Conservation (phyloP, 2,329 filamentous ascomycete genomes). For the Diaporthe ampelina region DNA sequence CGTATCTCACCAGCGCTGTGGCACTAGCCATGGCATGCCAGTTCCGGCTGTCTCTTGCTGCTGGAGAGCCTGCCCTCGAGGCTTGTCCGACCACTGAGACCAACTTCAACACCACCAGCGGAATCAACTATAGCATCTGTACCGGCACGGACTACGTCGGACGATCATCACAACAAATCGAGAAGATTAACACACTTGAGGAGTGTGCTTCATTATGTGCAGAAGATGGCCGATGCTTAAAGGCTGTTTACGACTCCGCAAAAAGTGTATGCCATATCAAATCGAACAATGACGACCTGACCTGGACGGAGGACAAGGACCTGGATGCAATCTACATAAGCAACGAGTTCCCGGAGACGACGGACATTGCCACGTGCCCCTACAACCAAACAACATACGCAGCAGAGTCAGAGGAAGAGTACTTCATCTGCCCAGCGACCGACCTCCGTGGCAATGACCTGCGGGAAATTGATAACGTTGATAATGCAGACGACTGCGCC, state of each 20-base stretch:
- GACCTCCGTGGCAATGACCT: conserved; percentile 20
- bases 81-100: background rate
- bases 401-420: background rate
- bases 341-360: conserved; percentile 12
- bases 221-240: background rate
- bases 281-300: conserved; percentile 1
- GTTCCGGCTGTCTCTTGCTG: background rate
- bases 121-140: conserved; percentile 13
- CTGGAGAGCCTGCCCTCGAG: background rate
- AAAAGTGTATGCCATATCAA: conserved; percentile 25
- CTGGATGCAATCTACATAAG: conserved; percentile 17
- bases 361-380: conserved; percentile 17
- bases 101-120: background rate
- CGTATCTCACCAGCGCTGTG: background rate
- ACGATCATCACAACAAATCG: background rate
- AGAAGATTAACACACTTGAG: background rate
- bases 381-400: conserved; percentile 12
- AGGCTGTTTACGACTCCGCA: conserved; percentile 30
- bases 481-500: conserved; percentile 12
- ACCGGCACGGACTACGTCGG: background rate
- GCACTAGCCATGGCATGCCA: conserved; percentile 10
- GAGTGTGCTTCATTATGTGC: conserved; percentile 31
- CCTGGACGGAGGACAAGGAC: background rate
- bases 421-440: conserved; percentile 7
- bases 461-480: background rate